Conservation (phyloP, 2,329 filamentous ascomycete genomes). For the Didymella pomorum region DNA sequence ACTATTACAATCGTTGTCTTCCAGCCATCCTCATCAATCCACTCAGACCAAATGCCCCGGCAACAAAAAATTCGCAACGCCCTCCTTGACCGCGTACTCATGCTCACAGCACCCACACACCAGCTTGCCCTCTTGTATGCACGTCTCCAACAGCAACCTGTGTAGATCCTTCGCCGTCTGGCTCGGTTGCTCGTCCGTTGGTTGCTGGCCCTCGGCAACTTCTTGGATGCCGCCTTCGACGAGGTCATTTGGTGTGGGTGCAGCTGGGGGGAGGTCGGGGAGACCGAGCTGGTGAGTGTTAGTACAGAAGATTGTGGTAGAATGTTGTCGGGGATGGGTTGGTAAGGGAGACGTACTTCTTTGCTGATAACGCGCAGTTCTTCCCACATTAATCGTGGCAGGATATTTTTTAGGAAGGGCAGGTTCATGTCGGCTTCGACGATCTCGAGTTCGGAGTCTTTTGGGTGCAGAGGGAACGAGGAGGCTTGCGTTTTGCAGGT, state of each 20-base stretch:
- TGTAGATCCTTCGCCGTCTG: slow-evolving; percentile 80
- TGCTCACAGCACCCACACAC: slow-evolving; percentile 92
- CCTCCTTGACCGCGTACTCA: slow-evolving; percentile 93
- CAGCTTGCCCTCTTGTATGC: slow-evolving; percentile 86
- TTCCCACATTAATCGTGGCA: slow-evolving; percentile 88
- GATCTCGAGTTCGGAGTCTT: slow-evolving; percentile 88
- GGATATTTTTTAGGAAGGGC: slow-evolving; percentile 80
- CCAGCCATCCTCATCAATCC: not conserved
- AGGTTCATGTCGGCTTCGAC: slow-evolving; percentile 83
- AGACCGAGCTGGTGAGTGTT: slow-evolving; percentile 72
- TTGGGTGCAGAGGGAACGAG: slow-evolving; percentile 90
- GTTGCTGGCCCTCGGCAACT: slow-evolving; percentile 44
- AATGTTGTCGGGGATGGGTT: too few relatives aligned
- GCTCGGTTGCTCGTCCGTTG: slow-evolving; percentile 61
- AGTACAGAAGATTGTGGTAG: not conserved
- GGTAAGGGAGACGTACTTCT: slow-evolving; percentile 70
- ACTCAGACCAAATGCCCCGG: slow-evolving; percentile 82
- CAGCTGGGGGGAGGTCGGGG: slow-evolving; percentile 67
- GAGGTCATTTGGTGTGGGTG: slow-evolving; percentile 46
- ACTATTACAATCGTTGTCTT: too few relatives aligned
- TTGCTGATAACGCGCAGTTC: slow-evolving; percentile 77
- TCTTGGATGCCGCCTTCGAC: slow-evolving; percentile 21
- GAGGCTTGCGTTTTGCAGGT: slow-evolving; percentile 82
- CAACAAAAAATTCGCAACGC: slow-evolving; percentile 94
- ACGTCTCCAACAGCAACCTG: slow-evolving; percentile 83